Percentiles rank a stretch among this genome's conserved stretches.
Conservation (phyloP, 1,284 basidiomycete genomes). For the Naganishia albida region DNA sequence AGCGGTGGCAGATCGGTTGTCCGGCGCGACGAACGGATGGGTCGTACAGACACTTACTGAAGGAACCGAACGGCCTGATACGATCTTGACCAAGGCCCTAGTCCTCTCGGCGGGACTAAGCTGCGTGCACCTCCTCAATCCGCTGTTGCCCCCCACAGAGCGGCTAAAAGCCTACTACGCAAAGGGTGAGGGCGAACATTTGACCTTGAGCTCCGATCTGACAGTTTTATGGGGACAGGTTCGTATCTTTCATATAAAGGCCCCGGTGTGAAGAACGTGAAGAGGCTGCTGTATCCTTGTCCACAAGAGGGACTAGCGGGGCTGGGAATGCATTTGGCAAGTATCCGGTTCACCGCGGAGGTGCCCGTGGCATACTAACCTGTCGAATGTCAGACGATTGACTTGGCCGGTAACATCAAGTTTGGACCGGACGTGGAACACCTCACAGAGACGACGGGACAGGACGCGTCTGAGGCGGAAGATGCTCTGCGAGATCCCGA, state of each 20-base stretch:
- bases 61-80: constrained; percentile 56
- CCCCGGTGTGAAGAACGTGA: constrained; percentile 65
- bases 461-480: constrained; percentile 54
- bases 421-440: constrained; percentile 96
- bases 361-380: neutral
- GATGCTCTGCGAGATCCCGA: constrained; percentile 75
- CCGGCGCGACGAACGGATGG: constrained; percentile 55
- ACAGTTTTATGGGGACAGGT: constrained; percentile 49
- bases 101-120: constrained; percentile 88
- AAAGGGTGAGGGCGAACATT: constrained; percentile 55
- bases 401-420: constrained; percentile 79
- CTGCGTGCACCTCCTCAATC: constrained; percentile 69
- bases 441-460: constrained; percentile 54
- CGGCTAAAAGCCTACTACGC: constrained; percentile 72
- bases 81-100: constrained; percentile 77
- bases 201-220: constrained; percentile 31
- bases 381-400: constrained; percentile 71
- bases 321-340: constrained; percentile 77
- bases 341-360: no score
- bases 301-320: constrained; percentile 66
- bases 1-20: constrained; percentile 1
- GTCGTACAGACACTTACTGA: constrained; percentile 58
- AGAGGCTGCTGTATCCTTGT: constrained; percentile 84
- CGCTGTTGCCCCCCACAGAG: constrained; percentile 61
- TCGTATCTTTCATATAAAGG: constrained; percentile 86